Percentiles rank a stretch among this genome's conserved stretches.
phyloP scores from a whole-genome alignment of 164 flowering plant species.

The Stephania yunnanensis region DNA sequence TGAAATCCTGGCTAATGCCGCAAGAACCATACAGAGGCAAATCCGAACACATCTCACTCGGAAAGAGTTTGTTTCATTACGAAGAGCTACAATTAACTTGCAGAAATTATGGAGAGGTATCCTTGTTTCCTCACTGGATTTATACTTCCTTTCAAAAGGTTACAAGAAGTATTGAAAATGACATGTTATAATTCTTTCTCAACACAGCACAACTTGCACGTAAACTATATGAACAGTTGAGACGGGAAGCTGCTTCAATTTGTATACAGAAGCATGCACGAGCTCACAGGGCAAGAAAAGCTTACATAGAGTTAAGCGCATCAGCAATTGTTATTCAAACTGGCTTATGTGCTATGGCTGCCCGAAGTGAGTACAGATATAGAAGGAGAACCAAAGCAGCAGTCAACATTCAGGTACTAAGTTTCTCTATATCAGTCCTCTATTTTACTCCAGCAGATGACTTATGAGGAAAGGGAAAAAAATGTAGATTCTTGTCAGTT shows the following conservation, averaged over 20 bases:
- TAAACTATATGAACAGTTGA: conserved; percentile 51
- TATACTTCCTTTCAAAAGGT: not conserved
- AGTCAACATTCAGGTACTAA: conserved; percentile 49
- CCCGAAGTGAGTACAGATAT: conserved; percentile 50
- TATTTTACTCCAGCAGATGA: conserved; percentile 3
- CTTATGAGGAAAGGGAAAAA: not conserved
- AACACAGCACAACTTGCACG: conserved; percentile 60
- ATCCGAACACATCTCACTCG: conserved; percentile 59
- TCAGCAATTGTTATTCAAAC: conserved; percentile 65
- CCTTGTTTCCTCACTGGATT: conserved; percentile 5
- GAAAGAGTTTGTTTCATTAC: conserved; percentile 50
- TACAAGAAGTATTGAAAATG: conserved; percentile 1
- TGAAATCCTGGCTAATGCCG: conserved; percentile 67
- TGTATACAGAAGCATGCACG: conserved; percentile 59
- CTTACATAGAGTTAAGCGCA: conserved; percentile 36
- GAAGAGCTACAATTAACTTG: conserved; percentile 46
- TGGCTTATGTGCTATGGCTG: conserved; percentile 65
- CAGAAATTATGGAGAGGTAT: conserved; percentile 79
- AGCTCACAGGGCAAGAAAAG: conserved; percentile 39
- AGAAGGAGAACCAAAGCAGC: conserved; percentile 69
- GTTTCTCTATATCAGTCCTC: not conserved
- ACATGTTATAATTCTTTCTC: conserved; percentile 3
- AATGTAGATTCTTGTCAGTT: not conserved
- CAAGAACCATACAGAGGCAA: conserved; percentile 68
- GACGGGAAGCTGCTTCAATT: conserved; percentile 64